Conservation (phyloP, 345 rosid species). For the Euphorbia peplus region DNA sequence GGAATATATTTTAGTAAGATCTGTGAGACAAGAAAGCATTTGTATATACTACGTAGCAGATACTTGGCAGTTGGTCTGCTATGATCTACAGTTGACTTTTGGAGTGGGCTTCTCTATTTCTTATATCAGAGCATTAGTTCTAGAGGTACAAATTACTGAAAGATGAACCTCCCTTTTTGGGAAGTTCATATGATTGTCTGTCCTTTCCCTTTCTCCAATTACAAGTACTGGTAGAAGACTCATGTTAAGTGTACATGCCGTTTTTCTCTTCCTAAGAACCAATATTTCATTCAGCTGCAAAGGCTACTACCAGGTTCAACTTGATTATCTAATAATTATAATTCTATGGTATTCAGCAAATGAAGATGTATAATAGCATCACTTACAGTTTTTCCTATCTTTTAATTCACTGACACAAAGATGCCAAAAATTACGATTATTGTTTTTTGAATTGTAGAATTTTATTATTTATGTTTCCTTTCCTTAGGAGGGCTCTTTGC, state of each 20-base stretch:
- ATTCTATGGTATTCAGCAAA: neutral
- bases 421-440: neutral
- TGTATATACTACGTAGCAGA: neutral
- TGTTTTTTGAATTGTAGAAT: slow-evolving; percentile 1
- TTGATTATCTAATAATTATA: neutral
- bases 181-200: too few relatives aligned
- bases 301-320: neutral
- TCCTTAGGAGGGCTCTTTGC: neutral
- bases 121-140: neutral
- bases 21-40: neutral
- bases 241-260: neutral
- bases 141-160: neutral
- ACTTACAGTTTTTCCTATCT: neutral
- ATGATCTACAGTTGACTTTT: neutral
- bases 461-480: neutral
- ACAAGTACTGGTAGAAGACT: neutral
- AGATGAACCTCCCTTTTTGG: neutral
- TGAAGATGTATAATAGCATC: neutral
- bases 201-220: neutral
- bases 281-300: neutral
- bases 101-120: neutral
- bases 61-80: neutral
- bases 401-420: neutral
- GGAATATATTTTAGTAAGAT: neutral
- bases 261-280: neutral